Conservation (phyloP, 1,139 yeast genomes). For the Saccharomycopsis crataegensis region DNA sequence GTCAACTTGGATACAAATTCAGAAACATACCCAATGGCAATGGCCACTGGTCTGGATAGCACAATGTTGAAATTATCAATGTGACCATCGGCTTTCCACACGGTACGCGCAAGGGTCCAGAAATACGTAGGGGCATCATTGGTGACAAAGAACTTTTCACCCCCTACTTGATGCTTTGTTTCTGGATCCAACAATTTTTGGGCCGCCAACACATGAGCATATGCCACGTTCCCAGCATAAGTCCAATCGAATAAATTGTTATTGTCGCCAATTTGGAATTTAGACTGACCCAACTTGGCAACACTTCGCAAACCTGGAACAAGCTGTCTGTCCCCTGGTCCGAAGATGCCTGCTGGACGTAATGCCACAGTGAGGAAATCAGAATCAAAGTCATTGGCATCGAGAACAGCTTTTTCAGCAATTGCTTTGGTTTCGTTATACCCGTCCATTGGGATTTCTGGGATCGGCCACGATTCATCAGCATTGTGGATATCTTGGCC, state of each 20-base stretch:
- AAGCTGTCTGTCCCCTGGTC: slow-evolving; percentile 96
- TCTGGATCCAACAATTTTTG: slow-evolving; percentile 47
- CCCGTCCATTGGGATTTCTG: slow-evolving; percentile 89
- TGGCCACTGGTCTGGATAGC: slow-evolving; percentile 64
- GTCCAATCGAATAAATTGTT: slow-evolving; percentile 94
- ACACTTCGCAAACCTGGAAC: slow-evolving; percentile 89
- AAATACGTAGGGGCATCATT: slow-evolving; percentile 94
- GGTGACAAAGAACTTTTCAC: slow-evolving; percentile 84
- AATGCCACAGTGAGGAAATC: slow-evolving; percentile 73
- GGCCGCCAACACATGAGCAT: slow-evolving; percentile 91
- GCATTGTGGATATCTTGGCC: slow-evolving; percentile 89
- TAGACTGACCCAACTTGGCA: slow-evolving; percentile 78
- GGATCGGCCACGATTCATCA: slow-evolving; percentile 91
- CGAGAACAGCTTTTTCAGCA: slow-evolving; percentile 78
- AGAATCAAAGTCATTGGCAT: slow-evolving; percentile 46
- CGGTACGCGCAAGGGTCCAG: slow-evolving; percentile 95
- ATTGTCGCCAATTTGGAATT: slow-evolving; percentile 91
- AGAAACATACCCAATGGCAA: slow-evolving; percentile 71
- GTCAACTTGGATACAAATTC: slow-evolving; percentile 60
- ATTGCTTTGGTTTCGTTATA: slow-evolving; percentile 92
- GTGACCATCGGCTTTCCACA: slow-evolving; percentile 95
- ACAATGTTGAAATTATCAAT: slow-evolving; percentile 64
- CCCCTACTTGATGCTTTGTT: slow-evolving; percentile 40
- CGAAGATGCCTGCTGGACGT: slow-evolving; percentile 97
- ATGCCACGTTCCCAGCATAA: slow-evolving; percentile 98